Evolutionary conservation across 1,139 yeast genomes (phyloP).

Genomic region (Sugiyamaella neomexicana): DNA sequence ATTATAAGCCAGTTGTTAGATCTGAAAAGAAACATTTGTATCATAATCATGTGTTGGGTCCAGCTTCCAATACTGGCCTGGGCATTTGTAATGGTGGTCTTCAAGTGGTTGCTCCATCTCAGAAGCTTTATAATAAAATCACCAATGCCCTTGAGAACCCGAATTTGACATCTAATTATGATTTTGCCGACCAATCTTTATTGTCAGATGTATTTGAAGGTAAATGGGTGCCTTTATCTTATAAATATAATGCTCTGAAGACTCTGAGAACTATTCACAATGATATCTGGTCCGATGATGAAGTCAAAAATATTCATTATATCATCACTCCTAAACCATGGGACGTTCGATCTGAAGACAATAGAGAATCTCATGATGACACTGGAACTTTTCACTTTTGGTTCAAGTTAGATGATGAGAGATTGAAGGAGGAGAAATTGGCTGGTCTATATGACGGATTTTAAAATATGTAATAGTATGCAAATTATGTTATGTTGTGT

Average conservation of each 20-base stretch:
- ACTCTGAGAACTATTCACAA: conserved; percentile 48
- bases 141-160: conserved; percentile 42
- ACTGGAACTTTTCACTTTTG: conserved; percentile 40
- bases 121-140: conserved; percentile 43
- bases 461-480: conserved; percentile 6
- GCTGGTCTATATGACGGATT: conserved; percentile 24
- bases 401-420: conserved; percentile 39
- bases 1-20: conserved; percentile 31
- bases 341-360: conserved; percentile 43
- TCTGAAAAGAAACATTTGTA: conserved; percentile 1
- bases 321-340: conserved; percentile 60
- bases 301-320: conserved; percentile 56
- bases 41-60: conserved; percentile 43
- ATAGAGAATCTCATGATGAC: conserved; percentile 32
- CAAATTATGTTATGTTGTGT: neutral
- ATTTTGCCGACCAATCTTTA: conserved; percentile 59
- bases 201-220: conserved; percentile 52
- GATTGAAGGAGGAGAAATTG: conserved; percentile 36
- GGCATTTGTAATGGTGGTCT: conserved; percentile 57
- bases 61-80: conserved; percentile 44
- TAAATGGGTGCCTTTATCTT: conserved; percentile 52
- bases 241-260: conserved; percentile 55
- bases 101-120: conserved; percentile 49
- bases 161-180: conserved; percentile 43
- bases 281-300: conserved; percentile 48